These are phyloP conservation scores for Wickerhamiella azymoides DNA, from an alignment of 805 yeast genomes.

Conservation along the genomic window DNA sequence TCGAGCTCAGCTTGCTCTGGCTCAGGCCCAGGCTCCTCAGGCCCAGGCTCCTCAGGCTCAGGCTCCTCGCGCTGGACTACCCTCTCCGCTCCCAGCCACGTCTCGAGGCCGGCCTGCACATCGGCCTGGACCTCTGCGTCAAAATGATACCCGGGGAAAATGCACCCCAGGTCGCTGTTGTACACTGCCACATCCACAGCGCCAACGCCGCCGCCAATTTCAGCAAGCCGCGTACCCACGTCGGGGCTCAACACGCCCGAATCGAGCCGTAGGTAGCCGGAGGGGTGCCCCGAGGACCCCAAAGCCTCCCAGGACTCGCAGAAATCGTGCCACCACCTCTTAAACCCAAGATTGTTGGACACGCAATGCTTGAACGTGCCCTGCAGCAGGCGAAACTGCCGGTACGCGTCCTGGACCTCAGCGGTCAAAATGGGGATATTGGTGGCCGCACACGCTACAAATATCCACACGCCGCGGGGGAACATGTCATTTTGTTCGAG, in stretches of 20 bases:
- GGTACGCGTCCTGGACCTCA: slow-evolving; percentile 6
- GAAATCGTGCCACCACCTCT: slow-evolving; percentile 8
- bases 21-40: no score
- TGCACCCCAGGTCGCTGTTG: not conserved
- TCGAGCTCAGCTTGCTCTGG: no score
- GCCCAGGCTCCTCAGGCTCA: no score
- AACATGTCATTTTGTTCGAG: slow-evolving; percentile 6
- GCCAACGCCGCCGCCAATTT: not conserved
- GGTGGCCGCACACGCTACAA: not conserved
- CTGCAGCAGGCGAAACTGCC: slow-evolving; percentile 4
- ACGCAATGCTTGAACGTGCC: slow-evolving; percentile 1
- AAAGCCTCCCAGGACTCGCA: slow-evolving; percentile 1
- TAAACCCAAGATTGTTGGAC: not conserved
- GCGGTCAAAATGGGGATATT: not conserved
- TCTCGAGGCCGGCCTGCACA: not conserved
- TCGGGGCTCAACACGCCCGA: slow-evolving; percentile 50
- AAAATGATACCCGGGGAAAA: not conserved
- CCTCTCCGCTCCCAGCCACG: not conserved
- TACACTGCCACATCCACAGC: not conserved
- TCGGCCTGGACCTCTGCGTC: not conserved
- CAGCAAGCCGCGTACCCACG: slow-evolving; percentile 25
- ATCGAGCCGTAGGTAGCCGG: slow-evolving; percentile 11
- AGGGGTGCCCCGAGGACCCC: not conserved
- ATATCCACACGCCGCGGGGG: not conserved
- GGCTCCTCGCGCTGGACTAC: no score